Evolutionary conservation across 2,329 filamentous ascomycete species (phyloP), one percentile per base, ranked within the genome.

Genomic region (Aphanocladium album): DNA sequence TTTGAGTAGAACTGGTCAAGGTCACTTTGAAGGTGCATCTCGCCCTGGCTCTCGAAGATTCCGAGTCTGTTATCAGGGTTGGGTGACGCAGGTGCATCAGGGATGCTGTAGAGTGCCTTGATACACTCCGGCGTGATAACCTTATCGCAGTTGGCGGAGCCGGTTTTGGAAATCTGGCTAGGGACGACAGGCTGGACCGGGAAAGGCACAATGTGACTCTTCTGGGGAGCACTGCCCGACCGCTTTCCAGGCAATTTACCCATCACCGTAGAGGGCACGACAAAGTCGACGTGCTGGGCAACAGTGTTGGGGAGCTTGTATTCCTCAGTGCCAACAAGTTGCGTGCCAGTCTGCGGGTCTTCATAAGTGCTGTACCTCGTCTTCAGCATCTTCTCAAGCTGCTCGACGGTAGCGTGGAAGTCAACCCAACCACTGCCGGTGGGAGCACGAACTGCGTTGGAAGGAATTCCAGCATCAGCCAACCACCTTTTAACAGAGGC

Each of bases 111-210:
- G 37, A 81, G 69, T 1, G 79, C 75, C 41, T 76, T 75, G 43
- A 83, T 73, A 64, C 83, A 86, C 45, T 77, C 77, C 0, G 82
- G 80, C 1, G 82, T 85, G 64, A 86, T 83, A 67, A 80, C 77
- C 16, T 72, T 70, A 64, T 81, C 78, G 66, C 84, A 87, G n/a
- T 27, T 8, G n/a, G 16, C 21, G 1, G 46, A 12, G 46, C 11
- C 53, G 39, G 9, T 39, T 17, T 30, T 33, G 16, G 11, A 2
- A 4, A 33, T 6, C 8, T 30, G 39, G 6, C 16, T 33, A 21
- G 21, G 16, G n/a, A 8, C 23, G 21, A 21, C 39, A n/a, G 52
- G 12, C 17, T 41, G 8, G 35, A 23, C 16, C 35, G 47, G 47
- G 23, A 50, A 33, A 23, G 27, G 23, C 9, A 47, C 45, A 47